A percentile compares a stretch with the other conserved stretches of the same genome.
phyloP scores from a whole-genome alignment of 371 early-diverging fungal species.

The Mucor circinelloides region DNA sequence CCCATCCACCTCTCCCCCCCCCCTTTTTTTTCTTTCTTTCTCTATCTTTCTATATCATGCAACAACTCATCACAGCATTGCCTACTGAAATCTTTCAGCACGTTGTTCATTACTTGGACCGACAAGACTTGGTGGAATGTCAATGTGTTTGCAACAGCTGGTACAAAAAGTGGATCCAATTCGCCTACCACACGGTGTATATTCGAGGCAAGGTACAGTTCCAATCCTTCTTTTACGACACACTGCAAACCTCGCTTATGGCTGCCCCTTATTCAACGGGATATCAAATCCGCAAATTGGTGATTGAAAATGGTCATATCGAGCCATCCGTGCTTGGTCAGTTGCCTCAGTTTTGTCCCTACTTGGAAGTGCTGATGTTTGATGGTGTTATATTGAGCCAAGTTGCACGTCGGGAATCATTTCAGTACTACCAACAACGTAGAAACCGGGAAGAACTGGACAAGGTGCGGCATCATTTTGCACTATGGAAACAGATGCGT shows the following conservation, averaged over 20 bases:
- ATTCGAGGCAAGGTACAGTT: neutral
- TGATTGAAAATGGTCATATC: slow-evolving; percentile 10
- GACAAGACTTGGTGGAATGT: neutral
- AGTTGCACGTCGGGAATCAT: neutral
- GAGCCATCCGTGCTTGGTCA: slow-evolving; percentile 4
- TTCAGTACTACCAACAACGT: slow-evolving; percentile 6
- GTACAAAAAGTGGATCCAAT: neutral
- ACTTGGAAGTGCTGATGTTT: slow-evolving; percentile 4
- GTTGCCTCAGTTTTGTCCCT: slow-evolving; percentile 8
- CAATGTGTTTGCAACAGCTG: neutral
- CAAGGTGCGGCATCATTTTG: slow-evolving; percentile 1
- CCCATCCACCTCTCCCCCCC: too few relatives aligned
- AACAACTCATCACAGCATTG: neutral
- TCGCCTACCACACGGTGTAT: neutral
- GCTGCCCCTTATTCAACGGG: neutral
- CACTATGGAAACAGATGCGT: neutral
- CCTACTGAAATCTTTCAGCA: neutral
- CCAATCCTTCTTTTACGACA: neutral
- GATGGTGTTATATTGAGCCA: slow-evolving; percentile 8
- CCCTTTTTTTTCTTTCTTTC: too few relatives aligned
- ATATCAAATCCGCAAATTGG: slow-evolving; percentile 7
- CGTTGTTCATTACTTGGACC: neutral
- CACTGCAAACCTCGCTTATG: neutral
- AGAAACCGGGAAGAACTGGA: slow-evolving; percentile 3
- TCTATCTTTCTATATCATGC: neutral